A percentile compares a stretch with the other conserved stretches of the same genome.
phyloP scores from a whole-genome alignment of 441 rosid species.

The Erodium trifolium region DNA sequence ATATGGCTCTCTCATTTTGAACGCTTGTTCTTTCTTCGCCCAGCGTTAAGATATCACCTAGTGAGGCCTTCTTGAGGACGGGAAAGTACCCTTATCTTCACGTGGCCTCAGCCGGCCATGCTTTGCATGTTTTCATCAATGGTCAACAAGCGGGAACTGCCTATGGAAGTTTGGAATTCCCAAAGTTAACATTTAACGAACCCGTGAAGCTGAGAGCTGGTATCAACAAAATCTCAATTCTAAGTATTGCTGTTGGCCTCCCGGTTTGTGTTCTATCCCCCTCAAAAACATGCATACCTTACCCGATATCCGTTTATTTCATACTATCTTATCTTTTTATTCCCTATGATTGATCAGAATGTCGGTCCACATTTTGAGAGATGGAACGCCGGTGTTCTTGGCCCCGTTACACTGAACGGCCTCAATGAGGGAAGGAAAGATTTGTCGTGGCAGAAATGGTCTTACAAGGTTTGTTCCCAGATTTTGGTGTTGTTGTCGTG shows the following conservation, averaged over 20 bases:
- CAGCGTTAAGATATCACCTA: slow-evolving; percentile 65
- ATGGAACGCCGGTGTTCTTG: slow-evolving; percentile 93
- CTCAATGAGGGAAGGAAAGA: slow-evolving; percentile 70
- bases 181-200: slow-evolving; percentile 59
- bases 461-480: slow-evolving; percentile 59
- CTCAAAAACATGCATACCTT: background rate
- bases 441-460: slow-evolving; percentile 94
- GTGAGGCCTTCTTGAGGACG: slow-evolving; percentile 82
- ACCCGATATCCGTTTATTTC: background rate
- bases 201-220: slow-evolving; percentile 75
- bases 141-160: slow-evolving; percentile 55
- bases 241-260: slow-evolving; percentile 90
- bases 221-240: slow-evolving; percentile 69
- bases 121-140: slow-evolving; percentile 47
- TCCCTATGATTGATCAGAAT: slow-evolving; percentile 15
- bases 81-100: slow-evolving; percentile 82
- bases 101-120: slow-evolving; percentile 80
- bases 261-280: slow-evolving; percentile 45
- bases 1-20: background rate
- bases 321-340: background rate
- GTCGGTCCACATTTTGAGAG: slow-evolving; percentile 96
- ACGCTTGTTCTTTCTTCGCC: background rate
- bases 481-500: background rate
- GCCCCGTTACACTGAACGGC: slow-evolving; percentile 76
- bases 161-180: slow-evolving; percentile 65